These are phyloP conservation scores for Pichia membranifaciens DNA, from an alignment of 805 yeast genomes.

Conservation along the genomic window DNA sequence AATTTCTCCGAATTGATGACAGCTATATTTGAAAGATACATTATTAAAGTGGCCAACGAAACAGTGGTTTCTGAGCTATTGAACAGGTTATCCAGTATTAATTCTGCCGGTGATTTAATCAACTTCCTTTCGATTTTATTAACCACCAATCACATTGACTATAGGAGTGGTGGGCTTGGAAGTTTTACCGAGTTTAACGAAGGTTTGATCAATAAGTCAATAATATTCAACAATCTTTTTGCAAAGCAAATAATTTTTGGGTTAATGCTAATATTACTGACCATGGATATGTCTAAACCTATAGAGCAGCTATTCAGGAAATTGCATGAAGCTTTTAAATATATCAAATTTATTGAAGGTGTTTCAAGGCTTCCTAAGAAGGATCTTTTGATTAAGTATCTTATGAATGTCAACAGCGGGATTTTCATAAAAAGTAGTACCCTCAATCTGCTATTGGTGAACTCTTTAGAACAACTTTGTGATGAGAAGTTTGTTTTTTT, in stretches of 20 bases:
- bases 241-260: constrained; percentile 23
- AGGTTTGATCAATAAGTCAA: constrained; percentile 16
- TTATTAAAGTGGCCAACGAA: constrained; percentile 38
- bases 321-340: constrained; percentile 15
- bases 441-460: constrained; percentile 20
- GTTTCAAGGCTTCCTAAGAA: background rate
- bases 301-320: constrained; percentile 21
- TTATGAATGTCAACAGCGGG: constrained; percentile 22
- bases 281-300: constrained; percentile 29
- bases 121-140: constrained; percentile 31
- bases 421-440: constrained; percentile 21
- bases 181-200: constrained; percentile 24
- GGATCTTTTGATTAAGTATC: constrained; percentile 12
- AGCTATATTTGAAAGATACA: constrained; percentile 35
- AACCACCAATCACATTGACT: constrained; percentile 20
- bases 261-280: constrained; percentile 25
- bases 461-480: constrained; percentile 15
- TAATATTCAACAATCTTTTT: constrained; percentile 17
- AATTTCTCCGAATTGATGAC: constrained; percentile 31
- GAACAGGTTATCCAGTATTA: constrained; percentile 17
- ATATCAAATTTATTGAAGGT: constrained; percentile 6
- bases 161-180: constrained; percentile 18
- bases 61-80: constrained; percentile 35
- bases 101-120: constrained; percentile 27
- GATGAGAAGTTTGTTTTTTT: constrained; percentile 20